Evolutionary conservation across 2,329 filamentous ascomycete genomes (phyloP), one percentile per base, ranked within the genome.

Genomic region (Neodidymelliopsis sp.): DNA sequence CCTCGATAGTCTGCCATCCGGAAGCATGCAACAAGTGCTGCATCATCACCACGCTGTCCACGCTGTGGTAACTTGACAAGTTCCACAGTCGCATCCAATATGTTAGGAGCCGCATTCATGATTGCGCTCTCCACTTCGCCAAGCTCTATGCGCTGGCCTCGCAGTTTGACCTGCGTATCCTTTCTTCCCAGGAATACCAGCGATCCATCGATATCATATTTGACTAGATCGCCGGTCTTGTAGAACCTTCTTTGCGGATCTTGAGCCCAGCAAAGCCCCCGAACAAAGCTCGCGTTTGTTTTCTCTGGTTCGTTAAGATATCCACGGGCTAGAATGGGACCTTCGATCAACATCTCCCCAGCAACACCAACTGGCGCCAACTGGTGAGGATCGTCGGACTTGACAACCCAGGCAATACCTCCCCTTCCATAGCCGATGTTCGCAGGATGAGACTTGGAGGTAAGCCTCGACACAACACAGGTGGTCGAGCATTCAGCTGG

Each of bases 341-440:
- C 81, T 52, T 84, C 81, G 13, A 86, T 77, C 2, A 84, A 73
- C 1, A 86, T 71, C 59, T 86, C 83, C 1, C 62, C 63, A 28
- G 58, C 51, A 15, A 19, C 39, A 6, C 57, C 55, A 24, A 57
- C n/a, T 13, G 51, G 48, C 11, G 64, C 44, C 8, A 67, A 54
- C 6, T 24, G 27, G n/a, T 66, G 28, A 15, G 49, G 49, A 35
- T 70, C 41, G 1, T 51, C 15, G 0, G 53, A 19, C 13, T 67
- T 46, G 2, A 60, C 56, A 7, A 74, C 54, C 70, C 64, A 70
- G 20, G 38, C 77, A 79, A 36, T 77, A 82, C 22, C 79, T 79
- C 81, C 80, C 0, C 75, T 40, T 44, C 27, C 57, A 67, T 2
- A 73, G 72, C 75, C 70, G 7, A 85, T 73, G 7, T 34, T 48